Percentiles rank a stretch among this genome's conserved stretches.
These are phyloP conservation scores for Crithidia brevicula DNA, from an alignment of 208 protist species.

Conservation along the genomic window DNA sequence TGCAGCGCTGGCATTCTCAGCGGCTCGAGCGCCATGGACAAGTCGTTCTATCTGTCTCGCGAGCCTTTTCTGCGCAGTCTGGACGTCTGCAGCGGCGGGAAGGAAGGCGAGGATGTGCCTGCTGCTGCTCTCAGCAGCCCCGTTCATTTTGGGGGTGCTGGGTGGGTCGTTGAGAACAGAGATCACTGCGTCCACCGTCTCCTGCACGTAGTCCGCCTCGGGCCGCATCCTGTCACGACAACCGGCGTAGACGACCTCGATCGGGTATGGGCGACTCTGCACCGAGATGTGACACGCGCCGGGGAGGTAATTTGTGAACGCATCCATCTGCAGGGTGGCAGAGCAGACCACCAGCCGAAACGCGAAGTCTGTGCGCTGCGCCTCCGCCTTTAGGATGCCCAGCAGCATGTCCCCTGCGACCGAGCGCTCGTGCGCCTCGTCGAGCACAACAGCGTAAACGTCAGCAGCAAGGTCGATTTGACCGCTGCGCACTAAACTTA, in stretches of 20 bases:
- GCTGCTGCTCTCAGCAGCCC: no score
- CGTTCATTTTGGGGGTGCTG: background rate
- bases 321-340: constrained; percentile 94
- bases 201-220: constrained; percentile 84
- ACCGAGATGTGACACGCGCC: constrained; percentile 93
- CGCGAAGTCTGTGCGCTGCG: constrained; percentile 81
- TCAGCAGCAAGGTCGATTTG: constrained; percentile 3
- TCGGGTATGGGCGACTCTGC: constrained; percentile 88
- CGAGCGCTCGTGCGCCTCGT: constrained; percentile 99
- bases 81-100: constrained; percentile 53
- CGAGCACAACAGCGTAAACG: constrained; percentile 96
- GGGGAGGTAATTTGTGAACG: constrained; percentile 95
- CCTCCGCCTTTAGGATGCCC: constrained; percentile 91
- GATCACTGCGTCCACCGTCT: constrained; percentile 40
- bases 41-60: background rate
- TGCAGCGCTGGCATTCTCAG: background rate
- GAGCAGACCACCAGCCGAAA: constrained; percentile 94
- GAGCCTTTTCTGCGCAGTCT: constrained; percentile 19
- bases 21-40: background rate
- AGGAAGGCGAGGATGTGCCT: constrained; percentile 71
- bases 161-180: constrained; percentile 41
- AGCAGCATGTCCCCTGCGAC: constrained; percentile 98
- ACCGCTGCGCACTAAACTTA: background rate
- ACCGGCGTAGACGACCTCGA: constrained; percentile 55
- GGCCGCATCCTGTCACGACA: constrained; percentile 15